These are phyloP conservation scores for Penicillium alfredii DNA, from an alignment of 495 filamentous ascomycete species.

Conservation along the genomic window DNA sequence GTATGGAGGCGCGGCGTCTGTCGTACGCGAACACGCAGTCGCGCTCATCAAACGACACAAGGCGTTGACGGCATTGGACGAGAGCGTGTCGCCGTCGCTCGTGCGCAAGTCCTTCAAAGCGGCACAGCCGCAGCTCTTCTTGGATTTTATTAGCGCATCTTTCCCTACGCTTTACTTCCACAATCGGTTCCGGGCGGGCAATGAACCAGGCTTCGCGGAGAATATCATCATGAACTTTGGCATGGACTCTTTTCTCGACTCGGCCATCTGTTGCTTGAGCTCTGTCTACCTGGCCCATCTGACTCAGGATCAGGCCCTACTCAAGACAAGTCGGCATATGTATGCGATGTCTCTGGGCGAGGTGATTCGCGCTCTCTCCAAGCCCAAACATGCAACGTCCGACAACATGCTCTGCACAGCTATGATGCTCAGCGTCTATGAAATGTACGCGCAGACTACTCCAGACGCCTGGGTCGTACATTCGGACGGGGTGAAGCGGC, in stretches of 20 bases:
- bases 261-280: conserved; percentile 26
- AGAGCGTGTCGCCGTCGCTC: conserved; percentile 19
- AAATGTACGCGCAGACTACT: conserved; percentile 32
- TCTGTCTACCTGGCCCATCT: conserved; percentile 26
- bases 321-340: conserved; percentile 24
- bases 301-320: conserved; percentile 18
- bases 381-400: conserved; percentile 18
- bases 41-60: conserved; percentile 24
- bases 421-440: conserved; percentile 34
- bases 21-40: conserved; percentile 22
- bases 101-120: conserved; percentile 20
- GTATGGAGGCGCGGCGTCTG: conserved; percentile 9
- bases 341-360: conserved; percentile 24
- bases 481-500: conserved; percentile 22
- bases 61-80: conserved; percentile 11
- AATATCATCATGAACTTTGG: conserved; percentile 23
- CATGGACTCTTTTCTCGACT: conserved; percentile 21
- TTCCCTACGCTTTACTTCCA: conserved; percentile 31
- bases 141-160: conserved; percentile 26
- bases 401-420: conserved; percentile 29
- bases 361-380: conserved; percentile 18
- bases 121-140: conserved; percentile 22
- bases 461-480: conserved; percentile 30
- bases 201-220: conserved; percentile 20
- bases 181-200: conserved; percentile 25